These are phyloP conservation scores for Dactylellina leptospora DNA, from an alignment of 2,329 filamentous ascomycete species.

Conservation along the genomic window DNA sequence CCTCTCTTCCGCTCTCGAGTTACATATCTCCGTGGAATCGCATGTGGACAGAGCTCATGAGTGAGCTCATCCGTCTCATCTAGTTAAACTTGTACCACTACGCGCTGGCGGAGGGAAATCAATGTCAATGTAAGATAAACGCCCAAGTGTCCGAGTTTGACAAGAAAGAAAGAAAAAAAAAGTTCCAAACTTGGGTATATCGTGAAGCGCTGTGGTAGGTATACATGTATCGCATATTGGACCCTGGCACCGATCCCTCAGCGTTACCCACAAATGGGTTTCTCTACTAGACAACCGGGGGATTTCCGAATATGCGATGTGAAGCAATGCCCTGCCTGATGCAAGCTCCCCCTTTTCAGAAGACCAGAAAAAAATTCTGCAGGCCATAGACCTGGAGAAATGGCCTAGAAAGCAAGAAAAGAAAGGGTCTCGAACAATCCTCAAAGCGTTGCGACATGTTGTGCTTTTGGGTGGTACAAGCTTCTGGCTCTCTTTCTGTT, in stretches of 20 bases:
- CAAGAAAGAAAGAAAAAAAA: conserved; percentile 14
- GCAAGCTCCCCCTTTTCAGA: too few species aligned
- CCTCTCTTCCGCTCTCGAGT: neutral
- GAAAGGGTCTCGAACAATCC: conserved; percentile 20
- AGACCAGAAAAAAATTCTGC: too few species aligned
- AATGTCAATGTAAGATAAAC: conserved; percentile 2
- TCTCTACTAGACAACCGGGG: conserved; percentile 5
- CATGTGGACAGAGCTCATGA: conserved; percentile 43
- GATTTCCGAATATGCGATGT: conserved; percentile 42
- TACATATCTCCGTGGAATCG: conserved; percentile 1
- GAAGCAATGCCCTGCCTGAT: too few species aligned
- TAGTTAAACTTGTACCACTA: conserved; percentile 9
- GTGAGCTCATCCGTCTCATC: conserved; percentile 8
- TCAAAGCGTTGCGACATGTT: conserved; percentile 47
- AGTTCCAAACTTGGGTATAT: neutral
- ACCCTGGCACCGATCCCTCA: conserved; percentile 14
- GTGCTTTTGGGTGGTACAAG: conserved; percentile 47
- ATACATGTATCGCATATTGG: neutral
- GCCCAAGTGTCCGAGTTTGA: conserved; percentile 39
- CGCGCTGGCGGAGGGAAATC: too few species aligned
- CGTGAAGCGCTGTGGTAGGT: neutral
- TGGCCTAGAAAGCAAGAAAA: too few species aligned
- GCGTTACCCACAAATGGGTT: conserved; percentile 14
- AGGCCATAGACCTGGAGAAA: too few species aligned
- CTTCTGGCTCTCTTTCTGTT: conserved; percentile 9